A percentile compares a stretch with the other conserved stretches of the same genome.
Conservation (phyloP, 371 early-diverging fungal genomes). For the Mortierella polycephala region DNA sequence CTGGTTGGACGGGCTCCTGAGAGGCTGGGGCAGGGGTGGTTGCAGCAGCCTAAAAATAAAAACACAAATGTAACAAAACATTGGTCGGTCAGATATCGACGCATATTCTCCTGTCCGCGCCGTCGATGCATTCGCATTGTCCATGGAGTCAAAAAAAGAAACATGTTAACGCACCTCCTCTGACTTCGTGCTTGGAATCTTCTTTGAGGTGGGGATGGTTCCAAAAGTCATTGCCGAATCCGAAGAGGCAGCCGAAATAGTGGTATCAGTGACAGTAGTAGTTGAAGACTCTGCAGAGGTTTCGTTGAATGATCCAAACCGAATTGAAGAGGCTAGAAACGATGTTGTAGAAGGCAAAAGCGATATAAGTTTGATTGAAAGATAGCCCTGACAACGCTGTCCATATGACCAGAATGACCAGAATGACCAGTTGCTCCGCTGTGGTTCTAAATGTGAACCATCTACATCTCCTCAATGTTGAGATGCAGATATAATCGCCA, state of each 20-base stretch:
- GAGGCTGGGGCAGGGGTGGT: conserved; percentile 17
- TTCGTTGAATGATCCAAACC: conserved; percentile 69
- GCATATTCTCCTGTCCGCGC: too few relatives aligned
- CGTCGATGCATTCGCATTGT: too few relatives aligned
- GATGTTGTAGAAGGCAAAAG: conserved; percentile 23
- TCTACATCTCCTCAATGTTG: too few relatives aligned
- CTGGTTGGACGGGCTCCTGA: conserved; percentile 22
- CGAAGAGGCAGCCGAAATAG: conserved; percentile 23
- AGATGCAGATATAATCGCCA: not conserved
- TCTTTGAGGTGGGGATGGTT: conserved; percentile 57
- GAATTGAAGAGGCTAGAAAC: conserved; percentile 55
- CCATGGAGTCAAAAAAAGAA: too few relatives aligned
- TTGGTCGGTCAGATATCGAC: not conserved
- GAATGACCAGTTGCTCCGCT: too few relatives aligned
- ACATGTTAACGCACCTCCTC: conserved; percentile 43
- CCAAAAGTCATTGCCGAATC: conserved; percentile 59
- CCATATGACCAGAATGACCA: not conserved
- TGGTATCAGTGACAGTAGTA: conserved; percentile 23
- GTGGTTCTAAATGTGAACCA: not conserved
- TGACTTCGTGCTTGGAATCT: conserved; percentile 33
- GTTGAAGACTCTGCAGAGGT: conserved; percentile 43
- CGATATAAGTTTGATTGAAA: not conserved
- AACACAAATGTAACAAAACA: not conserved
- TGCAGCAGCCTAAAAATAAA: not conserved
- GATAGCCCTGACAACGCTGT: not conserved